Evolutionary conservation across 2,329 filamentous ascomycete species (phyloP).

Genomic region (Cladosporium sphaerospermum): DNA sequence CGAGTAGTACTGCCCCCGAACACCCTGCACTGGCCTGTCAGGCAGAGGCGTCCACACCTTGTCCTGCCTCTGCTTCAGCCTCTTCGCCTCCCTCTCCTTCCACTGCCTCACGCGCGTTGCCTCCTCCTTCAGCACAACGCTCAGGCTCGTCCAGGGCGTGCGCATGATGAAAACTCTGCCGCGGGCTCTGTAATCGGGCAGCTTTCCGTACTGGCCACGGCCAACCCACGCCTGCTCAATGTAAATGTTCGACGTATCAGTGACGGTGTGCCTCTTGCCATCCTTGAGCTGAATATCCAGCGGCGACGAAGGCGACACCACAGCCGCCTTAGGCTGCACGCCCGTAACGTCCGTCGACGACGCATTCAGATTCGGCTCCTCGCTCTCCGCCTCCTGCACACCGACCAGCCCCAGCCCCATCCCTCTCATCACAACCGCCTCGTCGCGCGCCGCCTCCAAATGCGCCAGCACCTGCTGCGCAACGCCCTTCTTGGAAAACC

Average conservation of each 20-base stretch:
- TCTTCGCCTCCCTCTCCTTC: slow-evolving; percentile 70
- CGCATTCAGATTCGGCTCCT: slow-evolving; percentile 9
- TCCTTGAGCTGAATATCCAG: slow-evolving; percentile 66
- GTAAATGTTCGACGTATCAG: slow-evolving; percentile 76
- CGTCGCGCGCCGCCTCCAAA: slow-evolving; percentile 72
- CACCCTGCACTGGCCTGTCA: slow-evolving; percentile 74
- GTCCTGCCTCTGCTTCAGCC: slow-evolving; percentile 64
- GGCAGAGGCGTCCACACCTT: slow-evolving; percentile 85
- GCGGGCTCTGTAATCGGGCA: slow-evolving; percentile 67
- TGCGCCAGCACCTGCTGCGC: slow-evolving; percentile 73
- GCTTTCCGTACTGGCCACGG: slow-evolving; percentile 57
- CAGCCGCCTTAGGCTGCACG: slow-evolving; percentile 2
- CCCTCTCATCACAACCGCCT: slow-evolving; percentile 70
- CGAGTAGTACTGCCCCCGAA: slow-evolving; percentile 75
- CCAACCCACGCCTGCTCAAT: slow-evolving; percentile 91
- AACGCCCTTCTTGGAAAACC: slow-evolving; percentile 89
- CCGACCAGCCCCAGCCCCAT: slow-evolving; percentile 63
- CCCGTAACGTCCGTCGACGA: slow-evolving; percentile 9
- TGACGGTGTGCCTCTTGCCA: slow-evolving; percentile 64
- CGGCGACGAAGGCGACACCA: slow-evolving; percentile 25
- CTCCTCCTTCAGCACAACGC: slow-evolving; percentile 83
- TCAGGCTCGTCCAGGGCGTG: slow-evolving; percentile 70
- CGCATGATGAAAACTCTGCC: slow-evolving; percentile 63
- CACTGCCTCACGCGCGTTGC: slow-evolving; percentile 77
- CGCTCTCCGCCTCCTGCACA: slow-evolving; percentile 12